Base-by-base conservation (phyloP, 2,329 filamentous ascomycete genomes). In the Penicillium hordei region DNA sequence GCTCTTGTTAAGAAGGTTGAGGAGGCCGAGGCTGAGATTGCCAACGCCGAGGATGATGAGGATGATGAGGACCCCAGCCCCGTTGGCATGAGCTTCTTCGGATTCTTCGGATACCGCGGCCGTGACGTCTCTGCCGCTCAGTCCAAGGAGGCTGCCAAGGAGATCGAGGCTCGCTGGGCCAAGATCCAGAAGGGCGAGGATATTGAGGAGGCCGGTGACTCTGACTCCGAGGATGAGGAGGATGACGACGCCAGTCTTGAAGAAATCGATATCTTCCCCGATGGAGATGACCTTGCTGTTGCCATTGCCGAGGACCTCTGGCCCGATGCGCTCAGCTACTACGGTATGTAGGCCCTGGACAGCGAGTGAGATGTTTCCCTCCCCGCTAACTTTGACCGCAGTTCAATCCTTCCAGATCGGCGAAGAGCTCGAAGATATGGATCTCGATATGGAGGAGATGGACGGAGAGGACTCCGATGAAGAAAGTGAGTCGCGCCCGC, bases 241-340 rank as follows among this genome's bases (percentile, higher is more conserved):
- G 83, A 87, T 0, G 82, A 89, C 0, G 84, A 87, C 0, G 83
- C 1, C 81, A 85, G 31, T 62, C 83, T 88, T 65, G 83, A 87
- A 60, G 86, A 87, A 53, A 82, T 88, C 48, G 93, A 97, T 76
- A 88, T 96, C 66, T 96, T 94, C 81, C 89, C 90, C n/a, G 86
- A 86, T 43, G 93, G 90, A 23, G 91, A 95, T 65, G 89, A 93
- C 60, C 76, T 97, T 48, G 93, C 92, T 39, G 83, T 91, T 61
- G 82, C 86, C 59, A 81, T 97, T 65, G 86, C 89, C 9, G 93
- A 97, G 72, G 93, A 97, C 66, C 79, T 97, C 52, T 97, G 89
- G 88, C 90, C 91, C 48, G 86, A 87, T 62, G 93, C 93, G 57
- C 88, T 96, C 74, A 91, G 90, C 75, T 95, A 94, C 79, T 97